Evolutionary conservation across 192 early-diverging fungal genomes (phyloP), one percentile per base, ranked within the genome.

Genomic region (Linderina pennispora): DNA sequence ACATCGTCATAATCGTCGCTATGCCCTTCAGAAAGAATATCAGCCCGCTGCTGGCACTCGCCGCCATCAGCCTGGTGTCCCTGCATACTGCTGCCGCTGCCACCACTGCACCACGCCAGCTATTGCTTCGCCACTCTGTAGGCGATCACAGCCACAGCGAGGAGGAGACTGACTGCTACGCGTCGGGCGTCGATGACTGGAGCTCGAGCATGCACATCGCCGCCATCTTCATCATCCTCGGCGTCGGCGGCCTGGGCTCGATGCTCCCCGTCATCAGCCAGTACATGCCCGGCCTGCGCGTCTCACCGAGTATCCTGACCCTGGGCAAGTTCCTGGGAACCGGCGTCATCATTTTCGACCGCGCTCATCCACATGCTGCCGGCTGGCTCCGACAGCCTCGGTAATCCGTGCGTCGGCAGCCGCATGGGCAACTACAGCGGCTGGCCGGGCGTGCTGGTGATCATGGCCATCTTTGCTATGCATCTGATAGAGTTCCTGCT

Each of bases 291-390:
- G 18, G n/a, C 10, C 54, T 63, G 32, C 57, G 32, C 37, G 48
- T 76, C 13, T 61, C 78, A 15, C 51, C 56, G 14, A 49, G 37
- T 0, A 54, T 58, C 8, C 58, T 83, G 28, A 75, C 74, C 1
- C 50, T 72, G 18, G 73, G 72, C 23, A 76, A 77, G 50, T 76
- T 73, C 31, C 76, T 83, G n/a, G 81, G 81, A 19, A 76, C 79
- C 3, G 87, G 87, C 18, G 79, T 89, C 4, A 86, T 89, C 38
- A 54, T 87, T n/a, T n/a, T 68, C 87, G 0, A 89, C 87, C 8
- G 81, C 79, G 8, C 77, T 89, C 11, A 81, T 89, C 46, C 87
- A 89, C 58, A 86, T 88, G 86, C 55, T 88, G 1, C 82, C 84
- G 0, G 54, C 53, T 19, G 82, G 77, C 33, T 45, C 63, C 41